phyloP scores from a whole-genome alignment of 208 protist genomes.

The Kentomonas sorsogonicus region DNA sequence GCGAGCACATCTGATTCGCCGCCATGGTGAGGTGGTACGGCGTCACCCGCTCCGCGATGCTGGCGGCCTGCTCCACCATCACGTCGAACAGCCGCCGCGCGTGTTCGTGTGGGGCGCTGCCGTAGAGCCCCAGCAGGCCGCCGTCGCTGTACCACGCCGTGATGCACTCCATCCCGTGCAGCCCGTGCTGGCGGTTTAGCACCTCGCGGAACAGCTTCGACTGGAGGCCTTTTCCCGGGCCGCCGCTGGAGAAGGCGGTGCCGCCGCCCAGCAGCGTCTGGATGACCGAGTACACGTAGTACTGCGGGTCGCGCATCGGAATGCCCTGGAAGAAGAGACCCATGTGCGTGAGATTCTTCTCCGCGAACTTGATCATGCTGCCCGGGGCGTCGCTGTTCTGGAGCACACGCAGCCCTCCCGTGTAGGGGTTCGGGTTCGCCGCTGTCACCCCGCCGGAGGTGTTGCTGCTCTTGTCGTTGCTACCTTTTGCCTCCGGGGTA shows the following conservation, averaged over 20 bases:
- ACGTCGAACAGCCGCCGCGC: slow-evolving; percentile 54
- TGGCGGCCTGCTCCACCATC: slow-evolving; percentile 73
- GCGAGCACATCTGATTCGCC: slow-evolving; percentile 81
- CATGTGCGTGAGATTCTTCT: slow-evolving; percentile 88
- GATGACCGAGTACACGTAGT: slow-evolving; percentile 85
- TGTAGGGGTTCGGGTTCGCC: slow-evolving; percentile 39
- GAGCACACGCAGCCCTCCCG: slow-evolving; percentile 57
- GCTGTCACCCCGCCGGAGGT: too few species aligned
- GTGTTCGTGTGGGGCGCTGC: slow-evolving; percentile 74
- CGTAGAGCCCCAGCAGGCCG: slow-evolving; percentile 87
- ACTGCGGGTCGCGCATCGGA: slow-evolving; percentile 78
- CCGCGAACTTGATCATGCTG: slow-evolving; percentile 89
- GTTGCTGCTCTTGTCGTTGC: too few species aligned
- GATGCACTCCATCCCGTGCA: slow-evolving; percentile 87
- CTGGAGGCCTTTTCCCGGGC: slow-evolving; percentile 91
- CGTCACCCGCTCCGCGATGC: slow-evolving; percentile 74
- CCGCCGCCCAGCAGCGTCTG: slow-evolving; percentile 87
- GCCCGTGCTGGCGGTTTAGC: slow-evolving; percentile 57
- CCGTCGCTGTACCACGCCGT: slow-evolving; percentile 89
- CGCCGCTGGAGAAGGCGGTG: slow-evolving; percentile 87
- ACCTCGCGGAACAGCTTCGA: slow-evolving; percentile 90
- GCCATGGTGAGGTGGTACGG: slow-evolving; percentile 81
- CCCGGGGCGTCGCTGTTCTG: slow-evolving; percentile 84
- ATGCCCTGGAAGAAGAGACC: slow-evolving; percentile 81
- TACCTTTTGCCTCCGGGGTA: too few species aligned